Evolutionary conservation across 2,329 filamentous ascomycete species (phyloP), one percentile per base, ranked within the genome.

Genomic region (Apiospora pterosperma): DNA sequence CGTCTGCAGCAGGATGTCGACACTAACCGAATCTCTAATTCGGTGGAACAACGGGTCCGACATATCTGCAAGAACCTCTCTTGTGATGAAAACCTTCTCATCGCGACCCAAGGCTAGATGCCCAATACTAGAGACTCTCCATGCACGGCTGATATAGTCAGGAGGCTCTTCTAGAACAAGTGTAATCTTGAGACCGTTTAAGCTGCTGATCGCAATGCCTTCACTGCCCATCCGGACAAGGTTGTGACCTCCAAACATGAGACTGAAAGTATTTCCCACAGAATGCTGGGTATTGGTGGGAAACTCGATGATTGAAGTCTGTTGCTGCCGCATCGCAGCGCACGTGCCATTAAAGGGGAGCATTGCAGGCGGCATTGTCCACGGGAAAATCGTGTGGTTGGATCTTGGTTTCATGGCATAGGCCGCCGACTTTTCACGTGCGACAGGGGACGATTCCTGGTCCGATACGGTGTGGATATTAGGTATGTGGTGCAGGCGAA

Each of bases 331-430:
- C 69, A 97, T 89, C 14, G 86, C 87, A 5, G 90, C 84, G 69
- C 92, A 97, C n/a, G 85, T 90, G 0, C 91, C 95, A 71, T 96
- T 88, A 11, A 80, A 78, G 0, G 94, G 93, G 3, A 97, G 84
- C 70, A 97, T 82, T 31, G 87, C 84, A 1, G 83, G 81, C 0
- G 96, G 95, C 0, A 99, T 80, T 0, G 96, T 98, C 95, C 95
- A 98, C 0, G 96, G 96, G 73, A 93, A 98, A 71, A 92, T 90
- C 0, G 91, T 95, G 75, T 94, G 90, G 71, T 97, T 97, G 0
- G 48, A 55, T 12, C 8, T 55, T n/a, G 28, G 48, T 34, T n/a
- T 31, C 28, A 34, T n/a, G 8, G 28, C 48, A 21, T 34, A 55
- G 16, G 28, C 48, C 7, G 28, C 28, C 8, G 48, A 34, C 6